Evolutionary conservation across 768 basidiomycete species (phyloP), one percentile per base, ranked within the genome.

Genomic region (Termitomyces sp.): DNA sequence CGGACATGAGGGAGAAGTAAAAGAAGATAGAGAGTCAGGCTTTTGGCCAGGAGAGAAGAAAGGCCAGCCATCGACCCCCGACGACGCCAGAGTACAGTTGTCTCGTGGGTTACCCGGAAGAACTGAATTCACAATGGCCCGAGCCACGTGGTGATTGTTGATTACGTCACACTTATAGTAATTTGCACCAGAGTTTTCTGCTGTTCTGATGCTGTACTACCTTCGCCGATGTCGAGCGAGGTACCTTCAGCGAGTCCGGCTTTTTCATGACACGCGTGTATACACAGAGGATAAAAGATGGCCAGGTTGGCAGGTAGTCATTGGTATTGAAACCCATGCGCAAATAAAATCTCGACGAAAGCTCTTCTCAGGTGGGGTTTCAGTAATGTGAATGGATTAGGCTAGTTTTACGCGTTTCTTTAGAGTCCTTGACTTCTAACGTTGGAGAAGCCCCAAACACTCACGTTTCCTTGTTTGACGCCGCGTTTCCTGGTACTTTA

Each of bases 251-350:
- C 62, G 53, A 47, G 65, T 55, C 18, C 61, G 64, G 50, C 54
- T 41, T 22, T 75, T 75, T 58, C 73, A 76, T 63, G 68, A 75
- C 45, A 58, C 67, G 5, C 68, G 75, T 15, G 54, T 52, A 36
- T 68, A 72, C 62, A 62, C 64, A 47, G 72, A 74, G 44, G 78
- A 80, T 59, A 51, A 66, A 41, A 71, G 87, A 51, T 91, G 90
- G 90, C 88, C 87, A 16, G 93, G 87, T 22, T 98, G 92, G 92
- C 81, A 88, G 62, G 87, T 97, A 20, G 77, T 96, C 41, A 85
- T 98, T 33, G 97, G 97, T 16, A 87, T 99, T 48, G 97, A 99
- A 67, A 91, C 96, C 5, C 97, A 98, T 68, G 92, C 94, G 0
- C 96, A 98, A 69, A 83, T 99, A 67, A 91, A 89, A 70, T 87